A percentile compares a stretch with the other conserved stretches of the same genome.
These are phyloP conservation scores for Artomyces pyxidatus DNA, from an alignment of 768 basidiomycete species.

Conservation along the genomic window DNA sequence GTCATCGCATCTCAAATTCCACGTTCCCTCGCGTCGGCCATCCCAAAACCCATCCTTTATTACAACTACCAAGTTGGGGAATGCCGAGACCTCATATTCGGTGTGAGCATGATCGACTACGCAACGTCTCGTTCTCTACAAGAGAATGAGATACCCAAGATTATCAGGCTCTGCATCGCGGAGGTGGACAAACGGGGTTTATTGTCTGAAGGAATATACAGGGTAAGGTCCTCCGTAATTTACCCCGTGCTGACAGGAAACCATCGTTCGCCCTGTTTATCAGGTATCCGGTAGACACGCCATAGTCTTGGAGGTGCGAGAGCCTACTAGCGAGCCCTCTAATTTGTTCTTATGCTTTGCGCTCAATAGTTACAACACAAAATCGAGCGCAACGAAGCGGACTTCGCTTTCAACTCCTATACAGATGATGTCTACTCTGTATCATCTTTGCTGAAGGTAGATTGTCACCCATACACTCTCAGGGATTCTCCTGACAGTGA, in stretches of 20 bases:
- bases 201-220: conserved; percentile 74
- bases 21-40: conserved; percentile 53
- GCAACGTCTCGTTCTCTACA: conserved; percentile 68
- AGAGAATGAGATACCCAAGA: conserved; percentile 73
- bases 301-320: conserved; percentile 65
- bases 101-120: conserved; percentile 82
- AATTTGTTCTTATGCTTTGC: conserved; percentile 3
- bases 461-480: conserved; percentile 10
- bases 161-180: conserved; percentile 70
- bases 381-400: conserved; percentile 74
- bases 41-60: conserved; percentile 68
- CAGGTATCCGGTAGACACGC: conserved; percentile 84
- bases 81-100: conserved; percentile 86
- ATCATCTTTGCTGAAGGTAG: conserved; percentile 77
- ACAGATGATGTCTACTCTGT: conserved; percentile 79
- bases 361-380: conserved; percentile 65
- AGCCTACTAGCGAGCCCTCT: not conserved
- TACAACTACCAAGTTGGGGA: conserved; percentile 74
- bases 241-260: no score
- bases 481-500: not conserved
- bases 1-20: conserved; percentile 49
- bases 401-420: conserved; percentile 63
- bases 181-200: conserved; percentile 79
- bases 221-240: conserved; percentile 37
- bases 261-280: conserved; percentile 4